Conservation (phyloP, 768 basidiomycete genomes). For the Polyporus arcularius region DNA sequence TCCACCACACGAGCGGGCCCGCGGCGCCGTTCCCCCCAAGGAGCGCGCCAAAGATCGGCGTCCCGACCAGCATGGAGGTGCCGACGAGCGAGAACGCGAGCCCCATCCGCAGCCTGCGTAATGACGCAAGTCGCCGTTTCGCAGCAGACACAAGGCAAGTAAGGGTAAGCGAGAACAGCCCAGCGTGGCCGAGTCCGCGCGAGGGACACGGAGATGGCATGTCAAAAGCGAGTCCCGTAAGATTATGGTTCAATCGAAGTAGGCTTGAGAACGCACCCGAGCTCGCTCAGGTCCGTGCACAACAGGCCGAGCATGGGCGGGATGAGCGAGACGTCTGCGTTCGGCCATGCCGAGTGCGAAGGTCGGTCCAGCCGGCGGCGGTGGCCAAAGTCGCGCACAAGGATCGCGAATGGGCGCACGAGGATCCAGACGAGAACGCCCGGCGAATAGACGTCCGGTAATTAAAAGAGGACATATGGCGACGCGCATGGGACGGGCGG, state of each 20-base stretch:
- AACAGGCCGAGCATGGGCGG: slow-evolving; percentile 22
- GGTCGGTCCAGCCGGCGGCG: too few relatives aligned
- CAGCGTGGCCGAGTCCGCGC: not conserved
- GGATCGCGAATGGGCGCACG: not conserved
- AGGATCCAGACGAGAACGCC: not conserved
- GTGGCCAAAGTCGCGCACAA: too few relatives aligned
- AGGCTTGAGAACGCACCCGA: slow-evolving; percentile 19
- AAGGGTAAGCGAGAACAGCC: too few relatives aligned
- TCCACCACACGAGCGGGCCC: slow-evolving; percentile 20
- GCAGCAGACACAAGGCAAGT: too few relatives aligned
- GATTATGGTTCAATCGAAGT: not conserved
- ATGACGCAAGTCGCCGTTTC: too few relatives aligned
- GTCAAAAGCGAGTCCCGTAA: not conserved
- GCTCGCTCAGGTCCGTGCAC: slow-evolving; percentile 21
- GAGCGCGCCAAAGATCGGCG: slow-evolving; percentile 27
- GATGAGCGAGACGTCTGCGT: slow-evolving; percentile 26
- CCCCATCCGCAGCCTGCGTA: slow-evolving; percentile 25
- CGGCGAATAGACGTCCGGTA: not conserved
- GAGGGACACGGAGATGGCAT: not conserved
- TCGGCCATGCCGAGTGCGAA: not conserved
- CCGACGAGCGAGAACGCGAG: slow-evolving; percentile 24
- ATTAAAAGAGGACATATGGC: not conserved
- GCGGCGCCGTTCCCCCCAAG: slow-evolving; percentile 10
- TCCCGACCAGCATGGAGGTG: slow-evolving; percentile 24
- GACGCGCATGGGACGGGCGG: not conserved